A percentile compares a stretch with the other conserved stretches of the same genome.
These are phyloP conservation scores for Abrus precatorius DNA, from an alignment of 306 rosid genomes.

Conservation along the genomic window DNA sequence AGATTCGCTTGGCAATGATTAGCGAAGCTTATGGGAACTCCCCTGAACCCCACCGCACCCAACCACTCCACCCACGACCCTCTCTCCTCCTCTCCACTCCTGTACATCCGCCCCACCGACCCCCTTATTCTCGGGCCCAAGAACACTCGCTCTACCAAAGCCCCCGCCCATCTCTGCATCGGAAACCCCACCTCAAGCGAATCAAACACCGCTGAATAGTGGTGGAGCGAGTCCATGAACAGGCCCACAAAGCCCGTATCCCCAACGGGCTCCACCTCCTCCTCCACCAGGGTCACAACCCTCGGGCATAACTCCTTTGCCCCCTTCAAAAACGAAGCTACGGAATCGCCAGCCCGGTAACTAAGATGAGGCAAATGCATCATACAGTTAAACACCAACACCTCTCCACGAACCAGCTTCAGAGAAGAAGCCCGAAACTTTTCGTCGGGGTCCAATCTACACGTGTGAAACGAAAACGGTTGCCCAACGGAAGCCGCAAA, in stretches of 20 bases:
- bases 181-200: slow-evolving; percentile 84
- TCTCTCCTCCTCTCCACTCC: slow-evolving; percentile 24
- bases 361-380: slow-evolving; percentile 73
- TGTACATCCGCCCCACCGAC: slow-evolving; percentile 58
- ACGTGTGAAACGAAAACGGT: slow-evolving; percentile 86
- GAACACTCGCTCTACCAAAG: slow-evolving; percentile 78
- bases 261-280: slow-evolving; percentile 51
- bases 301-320: slow-evolving; percentile 65
- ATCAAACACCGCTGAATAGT: slow-evolving; percentile 78
- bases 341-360: slow-evolving; percentile 63
- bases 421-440: slow-evolving; percentile 62
- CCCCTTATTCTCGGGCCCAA: slow-evolving; percentile 75
- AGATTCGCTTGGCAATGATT: slow-evolving; percentile 82
- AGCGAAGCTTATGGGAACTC: slow-evolving; percentile 64
- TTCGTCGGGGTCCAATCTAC: slow-evolving; percentile 78
- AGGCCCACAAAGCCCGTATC: slow-evolving; percentile 62
- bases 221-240: slow-evolving; percentile 79
- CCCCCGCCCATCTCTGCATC: slow-evolving; percentile 63
- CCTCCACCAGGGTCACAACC: slow-evolving; percentile 71
- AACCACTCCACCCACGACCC: slow-evolving; percentile 70
- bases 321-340: slow-evolving; percentile 71
- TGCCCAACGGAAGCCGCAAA: slow-evolving; percentile 82
- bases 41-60: slow-evolving; percentile 57
- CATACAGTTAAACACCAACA: slow-evolving; percentile 74
- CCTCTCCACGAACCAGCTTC: slow-evolving; percentile 80